Evolutionary conservation across 2,329 filamentous ascomycete genomes (phyloP).

Genomic region (Cercospora sp.): DNA sequence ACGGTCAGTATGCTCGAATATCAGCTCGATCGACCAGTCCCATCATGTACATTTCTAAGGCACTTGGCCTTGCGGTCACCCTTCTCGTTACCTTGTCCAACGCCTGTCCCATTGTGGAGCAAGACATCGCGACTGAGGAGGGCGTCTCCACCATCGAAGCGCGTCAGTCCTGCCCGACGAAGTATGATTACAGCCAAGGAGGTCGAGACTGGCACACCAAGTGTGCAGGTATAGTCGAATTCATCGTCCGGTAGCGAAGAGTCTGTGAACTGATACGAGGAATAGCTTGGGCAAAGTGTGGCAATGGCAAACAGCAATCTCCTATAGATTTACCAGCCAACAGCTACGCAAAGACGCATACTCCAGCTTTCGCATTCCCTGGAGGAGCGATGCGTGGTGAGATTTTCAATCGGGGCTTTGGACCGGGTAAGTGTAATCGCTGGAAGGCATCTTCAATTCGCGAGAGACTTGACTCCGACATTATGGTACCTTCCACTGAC

Average conservation of each 20-base stretch:
- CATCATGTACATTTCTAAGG: not conserved
- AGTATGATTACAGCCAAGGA: slow-evolving; percentile 1
- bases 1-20: not conserved
- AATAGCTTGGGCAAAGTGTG: not conserved
- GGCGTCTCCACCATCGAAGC: not conserved
- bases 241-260: not conserved
- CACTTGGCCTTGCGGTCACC: not conserved
- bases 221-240: not conserved
- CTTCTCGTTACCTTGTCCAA: not conserved
- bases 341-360: not conserved
- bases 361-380: not conserved
- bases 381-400: not conserved
- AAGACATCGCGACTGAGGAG: not conserved
- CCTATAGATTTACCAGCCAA: not conserved
- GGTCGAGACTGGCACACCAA: slow-evolving; percentile 1
- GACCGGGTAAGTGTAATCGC: not conserved
- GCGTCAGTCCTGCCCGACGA: not conserved
- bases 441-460: not conserved
- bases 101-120: not conserved
- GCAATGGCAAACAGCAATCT: not conserved
- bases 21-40: not conserved
- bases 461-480: not conserved
- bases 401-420: not conserved
- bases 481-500: not conserved
- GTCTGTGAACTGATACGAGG: not conserved